Evolutionary conservation across 257 asterid species (phyloP).

Genomic region (Pogostemon cablin): DNA sequence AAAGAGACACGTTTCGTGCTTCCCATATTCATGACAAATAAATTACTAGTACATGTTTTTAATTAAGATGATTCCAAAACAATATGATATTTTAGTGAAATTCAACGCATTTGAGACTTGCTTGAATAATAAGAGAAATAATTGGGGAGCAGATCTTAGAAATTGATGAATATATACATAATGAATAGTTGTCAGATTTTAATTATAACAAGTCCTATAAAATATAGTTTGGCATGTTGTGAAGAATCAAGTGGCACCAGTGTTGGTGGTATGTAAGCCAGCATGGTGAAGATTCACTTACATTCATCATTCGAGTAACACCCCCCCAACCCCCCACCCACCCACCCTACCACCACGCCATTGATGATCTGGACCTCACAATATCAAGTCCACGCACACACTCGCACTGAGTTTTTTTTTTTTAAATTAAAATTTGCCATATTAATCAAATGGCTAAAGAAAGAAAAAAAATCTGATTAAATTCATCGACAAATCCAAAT

Average conservation of each 20-base stretch:
- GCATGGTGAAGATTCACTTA: conserved; percentile 36
- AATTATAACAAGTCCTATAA: background rate
- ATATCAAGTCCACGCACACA: conserved; percentile 3
- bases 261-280: conserved; percentile 15
- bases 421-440: background rate
- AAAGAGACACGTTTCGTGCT: background rate
- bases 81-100: background rate
- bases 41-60: background rate
- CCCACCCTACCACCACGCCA: background rate
- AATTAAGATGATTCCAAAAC: background rate
- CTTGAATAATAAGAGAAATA: background rate
- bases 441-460: background rate
- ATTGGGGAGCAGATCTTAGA: conserved; percentile 17
- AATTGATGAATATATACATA: background rate
- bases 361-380: conserved; percentile 29
- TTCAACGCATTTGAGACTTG: conserved; percentile 8
- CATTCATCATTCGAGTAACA: conserved; percentile 24
- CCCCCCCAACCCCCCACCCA: background rate
- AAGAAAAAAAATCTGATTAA: background rate
- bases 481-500: background rate
- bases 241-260: background rate
- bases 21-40: background rate
- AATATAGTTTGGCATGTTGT: conserved; percentile 21
- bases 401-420: background rate
- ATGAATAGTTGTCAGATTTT: conserved; percentile 26